Evolutionary conservation across 352 stramenopile genomes (phyloP).

Genomic region (Phytophthora pluvialis): DNA sequence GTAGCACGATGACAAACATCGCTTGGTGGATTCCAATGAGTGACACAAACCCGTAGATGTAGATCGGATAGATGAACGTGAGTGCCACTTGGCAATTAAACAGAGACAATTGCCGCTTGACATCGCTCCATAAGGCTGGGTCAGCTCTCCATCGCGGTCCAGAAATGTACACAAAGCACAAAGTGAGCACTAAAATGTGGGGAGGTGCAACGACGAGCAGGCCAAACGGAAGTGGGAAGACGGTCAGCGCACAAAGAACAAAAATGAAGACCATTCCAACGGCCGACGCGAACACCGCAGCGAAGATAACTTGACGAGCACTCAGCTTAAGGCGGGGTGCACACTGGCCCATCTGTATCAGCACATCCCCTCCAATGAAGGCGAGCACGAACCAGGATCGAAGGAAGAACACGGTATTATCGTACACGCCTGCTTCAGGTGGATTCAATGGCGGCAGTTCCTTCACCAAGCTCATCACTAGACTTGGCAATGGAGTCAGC

Average conservation of each 20-base stretch:
- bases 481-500: constrained; percentile 23
- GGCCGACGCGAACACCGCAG: constrained; percentile 7
- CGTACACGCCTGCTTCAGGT: constrained; percentile 18
- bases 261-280: constrained; percentile 15
- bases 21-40: constrained; percentile 29
- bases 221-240: constrained; percentile 51
- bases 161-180: constrained; percentile 27
- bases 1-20: constrained; percentile 41
- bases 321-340: constrained; percentile 24
- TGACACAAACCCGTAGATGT: constrained; percentile 45
- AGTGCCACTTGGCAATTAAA: constrained; percentile 26
- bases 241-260: constrained; percentile 22
- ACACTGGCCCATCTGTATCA: constrained; percentile 30
- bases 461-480: constrained; percentile 25
- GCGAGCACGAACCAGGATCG: constrained; percentile 19
- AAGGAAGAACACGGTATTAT: constrained; percentile 26
- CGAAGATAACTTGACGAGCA: constrained; percentile 7
- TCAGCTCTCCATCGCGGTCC: constrained; percentile 18
- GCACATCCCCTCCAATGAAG: constrained; percentile 20
- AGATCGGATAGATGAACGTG: constrained; percentile 52
- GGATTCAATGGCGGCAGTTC: constrained; percentile 21
- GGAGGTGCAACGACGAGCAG: constrained; percentile 29
- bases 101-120: constrained; percentile 25
- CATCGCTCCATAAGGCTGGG: constrained; percentile 14
- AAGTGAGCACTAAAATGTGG: constrained; percentile 4